Percentiles rank a stretch among this genome's conserved stretches.
phyloP scores from a whole-genome alignment of 495 filamentous ascomycete genomes.

The Aspergillus sparsus region DNA sequence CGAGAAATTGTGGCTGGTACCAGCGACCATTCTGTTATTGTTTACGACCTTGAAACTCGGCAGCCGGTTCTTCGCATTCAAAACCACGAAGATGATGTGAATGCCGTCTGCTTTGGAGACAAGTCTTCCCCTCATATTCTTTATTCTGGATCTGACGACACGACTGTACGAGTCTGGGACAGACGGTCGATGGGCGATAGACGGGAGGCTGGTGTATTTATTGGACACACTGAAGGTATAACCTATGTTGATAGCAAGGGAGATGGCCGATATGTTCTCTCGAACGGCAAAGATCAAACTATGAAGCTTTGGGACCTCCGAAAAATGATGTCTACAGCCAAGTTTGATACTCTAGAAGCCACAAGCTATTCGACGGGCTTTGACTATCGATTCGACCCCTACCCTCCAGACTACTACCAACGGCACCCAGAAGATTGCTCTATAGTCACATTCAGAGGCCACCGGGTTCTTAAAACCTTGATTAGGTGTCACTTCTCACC shows the following conservation, averaged over 20 bases:
- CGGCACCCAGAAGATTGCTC: conserved; percentile 86
- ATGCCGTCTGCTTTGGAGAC: conserved; percentile 96
- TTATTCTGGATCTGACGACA: conserved; percentile 88
- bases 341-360: conserved; percentile 58
- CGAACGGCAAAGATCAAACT: conserved; percentile 92
- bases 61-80: conserved; percentile 70
- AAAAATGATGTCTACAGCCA: conserved; percentile 71
- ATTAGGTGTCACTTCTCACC: conserved; percentile 97
- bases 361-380: conserved; percentile 65
- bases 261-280: conserved; percentile 90
- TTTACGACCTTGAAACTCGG: conserved; percentile 89
- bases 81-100: conserved; percentile 87
- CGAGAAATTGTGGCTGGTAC: conserved; percentile 90
- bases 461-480: conserved; percentile 81
- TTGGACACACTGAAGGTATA: conserved; percentile 90
- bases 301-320: conserved; percentile 98
- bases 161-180: conserved; percentile 85
- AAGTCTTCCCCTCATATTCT: conserved; percentile 87
- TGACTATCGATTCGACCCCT: conserved; percentile 81
- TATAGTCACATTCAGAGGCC: conserved; percentile 89
- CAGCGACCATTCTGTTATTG: conserved; percentile 72
- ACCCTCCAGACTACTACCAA: conserved; percentile 65
- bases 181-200: conserved; percentile 84
- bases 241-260: conserved; percentile 97
- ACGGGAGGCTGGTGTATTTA: conserved; percentile 86